Evolutionary conservation across 176 grass and related monocot genomes (phyloP).

Genomic region (Neostapfia colusana): DNA sequence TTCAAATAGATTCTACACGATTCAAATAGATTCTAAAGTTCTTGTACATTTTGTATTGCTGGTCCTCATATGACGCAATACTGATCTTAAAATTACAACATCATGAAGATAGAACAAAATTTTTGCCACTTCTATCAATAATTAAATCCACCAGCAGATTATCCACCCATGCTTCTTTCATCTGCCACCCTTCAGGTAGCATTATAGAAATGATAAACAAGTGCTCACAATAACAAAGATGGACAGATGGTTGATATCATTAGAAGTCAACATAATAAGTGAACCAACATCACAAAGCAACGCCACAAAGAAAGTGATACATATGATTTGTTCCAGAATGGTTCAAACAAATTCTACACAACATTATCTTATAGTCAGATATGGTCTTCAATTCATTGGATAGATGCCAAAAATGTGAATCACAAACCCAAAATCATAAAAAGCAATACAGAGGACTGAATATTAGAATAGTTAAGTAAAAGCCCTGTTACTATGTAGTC

Average conservation of each 20-base stretch:
- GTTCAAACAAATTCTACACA: not conserved
- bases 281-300: slow-evolving; percentile 12
- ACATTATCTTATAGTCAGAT: not conserved
- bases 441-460: not conserved
- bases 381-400: not conserved
- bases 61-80: too few species aligned
- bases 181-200: slow-evolving; percentile 16
- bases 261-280: slow-evolving; percentile 22
- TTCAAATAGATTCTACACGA: too few species aligned
- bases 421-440: not conserved
- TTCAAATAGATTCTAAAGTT: too few species aligned
- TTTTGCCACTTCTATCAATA: not conserved
- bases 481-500: not conserved
- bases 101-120: too few species aligned
- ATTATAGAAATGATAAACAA: slow-evolving; percentile 30
- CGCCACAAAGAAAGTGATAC: slow-evolving; percentile 17
- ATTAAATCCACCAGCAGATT: slow-evolving; percentile 3
- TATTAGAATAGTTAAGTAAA: not conserved
- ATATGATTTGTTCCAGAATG: slow-evolving; percentile 2
- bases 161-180: slow-evolving; percentile 28
- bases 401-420: slow-evolving; percentile 15
- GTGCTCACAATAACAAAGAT: slow-evolving; percentile 10
- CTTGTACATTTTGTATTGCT: too few species aligned
- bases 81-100: too few species aligned
- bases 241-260: not conserved